Conservation (phyloP, 1,284 basidiomycete species). For the Xerocomus minutiporus region DNA sequence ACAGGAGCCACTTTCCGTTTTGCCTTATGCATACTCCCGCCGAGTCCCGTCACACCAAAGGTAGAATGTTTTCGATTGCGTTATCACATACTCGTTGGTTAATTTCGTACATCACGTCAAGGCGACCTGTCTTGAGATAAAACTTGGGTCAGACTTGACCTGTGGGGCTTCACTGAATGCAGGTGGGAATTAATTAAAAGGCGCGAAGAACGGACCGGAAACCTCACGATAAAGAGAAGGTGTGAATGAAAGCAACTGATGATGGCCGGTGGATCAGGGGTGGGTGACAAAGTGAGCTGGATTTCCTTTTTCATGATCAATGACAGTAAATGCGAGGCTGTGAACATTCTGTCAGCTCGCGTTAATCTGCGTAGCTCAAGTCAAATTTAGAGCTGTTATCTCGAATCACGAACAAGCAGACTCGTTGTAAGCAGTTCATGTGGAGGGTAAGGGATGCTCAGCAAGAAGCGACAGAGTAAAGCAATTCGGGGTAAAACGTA, state of each 20-base stretch:
- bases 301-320: constrained; percentile 33
- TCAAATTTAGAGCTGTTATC: constrained; percentile 6
- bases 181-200: constrained; percentile 28
- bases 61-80: constrained; percentile 6
- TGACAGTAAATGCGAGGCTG: constrained; percentile 13
- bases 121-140: constrained; percentile 13
- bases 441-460: constrained; percentile 16
- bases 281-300: constrained; percentile 23
- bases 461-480: constrained; percentile 10
- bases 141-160: constrained; percentile 7
- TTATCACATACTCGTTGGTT: constrained; percentile 18
- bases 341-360: constrained; percentile 5
- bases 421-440: constrained; percentile 8
- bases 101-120: constrained; percentile 12
- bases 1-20: constrained; percentile 3
- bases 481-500: constrained; percentile 27
- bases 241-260: constrained; percentile 24
- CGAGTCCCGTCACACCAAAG: constrained; percentile 9
- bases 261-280: constrained; percentile 29
- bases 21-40: constrained; percentile 10
- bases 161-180: constrained; percentile 14
- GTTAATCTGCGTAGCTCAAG: constrained; percentile 2
- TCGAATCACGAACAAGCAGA: constrained; percentile 6
- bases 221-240: constrained; percentile 31
- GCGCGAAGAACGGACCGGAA: constrained; percentile 23